Base-by-base conservation (phyloP, 2,329 filamentous ascomycete species). In the Botrytis deweyae region DNA sequence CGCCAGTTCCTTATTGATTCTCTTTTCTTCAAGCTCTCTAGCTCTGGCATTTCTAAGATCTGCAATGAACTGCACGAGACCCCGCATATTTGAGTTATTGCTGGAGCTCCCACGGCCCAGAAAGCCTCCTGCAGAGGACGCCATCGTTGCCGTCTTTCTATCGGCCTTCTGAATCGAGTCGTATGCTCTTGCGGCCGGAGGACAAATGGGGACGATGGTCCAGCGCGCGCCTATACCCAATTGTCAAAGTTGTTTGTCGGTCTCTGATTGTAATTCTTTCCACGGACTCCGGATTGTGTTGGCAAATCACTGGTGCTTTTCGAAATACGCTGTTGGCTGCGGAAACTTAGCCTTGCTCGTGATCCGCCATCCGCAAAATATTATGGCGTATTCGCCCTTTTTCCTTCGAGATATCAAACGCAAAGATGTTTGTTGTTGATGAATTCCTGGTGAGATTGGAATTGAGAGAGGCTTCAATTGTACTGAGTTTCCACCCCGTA, bases 1-100 rank as follows among this genome's bases (percentile, higher is more conserved):
- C 82, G 96, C 96, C 83, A 99, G 85, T 86, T 99, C 96, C 86
- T 99, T 99, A 84, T 99, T 99, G 86, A 99, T 98, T 82, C 96
- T 90, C 88, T 99, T 99, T 87, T 99, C 96, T 83, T 99, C 96
- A 76, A 99, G 86, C 83, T 99, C 96, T 76, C 97, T 90, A 65
- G 97, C 96, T 83, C 96, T 89, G 72, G 96, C 96, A 83, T 99
- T 99, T 82, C 96, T 88, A 80, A 99, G 84, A 83, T 99, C 96
- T 76, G 96, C 96, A 82, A 99, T 99, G 85, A 99, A 99, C 82
- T 98, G 97, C 66, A 99, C 96, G 78, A 99, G 87, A 42, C 96
- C 95, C 78, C 90, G 88, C 90, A 92, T 92, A 81, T 91, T 91
- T 59, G 89, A 86, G 82, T 88, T 91, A 82, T 86, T 89, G 79